These are phyloP conservation scores for Spinellus fusiger DNA, from an alignment of 192 early-diverging fungal genomes.

Conservation along the genomic window DNA sequence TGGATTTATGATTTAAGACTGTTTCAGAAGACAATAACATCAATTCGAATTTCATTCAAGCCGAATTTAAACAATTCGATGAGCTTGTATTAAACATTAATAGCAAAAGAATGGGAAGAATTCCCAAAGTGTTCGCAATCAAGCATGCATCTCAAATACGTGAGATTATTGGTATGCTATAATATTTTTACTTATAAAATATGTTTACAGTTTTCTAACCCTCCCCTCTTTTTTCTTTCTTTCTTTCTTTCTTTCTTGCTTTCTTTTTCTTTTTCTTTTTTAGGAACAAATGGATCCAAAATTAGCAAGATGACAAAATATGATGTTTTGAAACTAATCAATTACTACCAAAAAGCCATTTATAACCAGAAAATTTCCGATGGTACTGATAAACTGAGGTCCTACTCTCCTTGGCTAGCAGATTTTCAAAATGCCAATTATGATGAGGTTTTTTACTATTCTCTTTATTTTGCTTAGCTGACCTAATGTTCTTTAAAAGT, in stretches of 20 bases:
- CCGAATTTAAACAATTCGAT: conserved; percentile 47
- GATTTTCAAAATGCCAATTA: conserved; percentile 22
- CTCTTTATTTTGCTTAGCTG: no score
- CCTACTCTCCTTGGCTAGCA: conserved; percentile 64
- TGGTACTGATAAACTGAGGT: conserved; percentile 43
- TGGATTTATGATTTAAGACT: no score
- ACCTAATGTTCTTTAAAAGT: no score
- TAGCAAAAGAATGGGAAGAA: conserved; percentile 31
- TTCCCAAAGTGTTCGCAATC: conserved; percentile 35
- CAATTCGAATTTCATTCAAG: not conserved
- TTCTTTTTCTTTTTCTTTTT: conserved; percentile 4
- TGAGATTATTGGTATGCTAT: conserved; percentile 28
- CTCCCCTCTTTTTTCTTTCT: no score
- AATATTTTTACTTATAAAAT: no score
- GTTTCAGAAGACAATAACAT: not conserved
- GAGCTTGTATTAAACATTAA: conserved; percentile 39
- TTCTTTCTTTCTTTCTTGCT: no score
- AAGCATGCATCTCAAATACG: conserved; percentile 38
- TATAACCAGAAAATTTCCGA: conserved; percentile 32
- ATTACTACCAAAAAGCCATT: conserved; percentile 41
- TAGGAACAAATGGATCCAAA: conserved; percentile 49
- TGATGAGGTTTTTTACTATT: conserved; percentile 19
- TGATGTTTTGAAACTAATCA: conserved; percentile 39
- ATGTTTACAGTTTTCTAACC: no score
- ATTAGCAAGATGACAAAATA: conserved; percentile 33